phyloP scores from a whole-genome alignment of 768 basidiomycete genomes.

The Coprinopsis marcescibilis region DNA sequence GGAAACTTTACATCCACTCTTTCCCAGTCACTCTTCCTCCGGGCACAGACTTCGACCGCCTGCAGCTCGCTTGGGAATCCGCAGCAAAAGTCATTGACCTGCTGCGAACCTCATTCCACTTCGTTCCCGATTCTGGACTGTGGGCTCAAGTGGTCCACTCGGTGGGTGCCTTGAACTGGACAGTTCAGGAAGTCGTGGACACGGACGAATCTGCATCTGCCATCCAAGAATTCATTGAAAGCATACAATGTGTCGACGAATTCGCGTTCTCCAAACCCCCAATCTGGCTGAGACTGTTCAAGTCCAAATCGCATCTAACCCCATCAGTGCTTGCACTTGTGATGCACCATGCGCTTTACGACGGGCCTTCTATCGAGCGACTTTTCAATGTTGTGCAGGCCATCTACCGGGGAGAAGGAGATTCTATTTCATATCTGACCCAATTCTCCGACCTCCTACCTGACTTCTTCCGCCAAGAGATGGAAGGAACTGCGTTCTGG shows the following conservation, averaged over 20 bases:
- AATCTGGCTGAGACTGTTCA: constrained; percentile 26
- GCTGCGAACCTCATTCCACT: constrained; percentile 44
- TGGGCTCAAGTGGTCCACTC: constrained; percentile 30
- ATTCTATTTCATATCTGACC: constrained; percentile 4
- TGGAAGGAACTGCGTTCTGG: constrained; percentile 34
- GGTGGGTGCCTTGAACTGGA: constrained; percentile 17
- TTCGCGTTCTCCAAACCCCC: constrained; percentile 21
- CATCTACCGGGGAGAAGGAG: constrained; percentile 22
- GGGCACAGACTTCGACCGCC: constrained; percentile 19
- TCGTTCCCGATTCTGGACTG: constrained; percentile 27
- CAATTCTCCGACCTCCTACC: constrained; percentile 36
- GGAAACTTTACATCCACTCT: constrained; percentile 25
- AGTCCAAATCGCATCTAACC: constrained; percentile 3
- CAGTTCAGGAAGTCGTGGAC: constrained; percentile 11
- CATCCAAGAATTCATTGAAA: constrained; percentile 14
- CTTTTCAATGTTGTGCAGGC: constrained; percentile 27
- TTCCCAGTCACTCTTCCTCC: constrained; percentile 22
- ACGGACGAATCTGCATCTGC: constrained; percentile 16
- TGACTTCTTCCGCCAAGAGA: constrained; percentile 32
- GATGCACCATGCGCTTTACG: constrained; percentile 45
- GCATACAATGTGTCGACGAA: constrained; percentile 19
- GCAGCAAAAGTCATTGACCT: constrained; percentile 29
- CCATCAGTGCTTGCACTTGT: constrained; percentile 27
- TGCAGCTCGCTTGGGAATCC: constrained; percentile 32
- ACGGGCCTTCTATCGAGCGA: constrained; percentile 35